Evolutionary conservation across 1,284 basidiomycete species (phyloP), one percentile per base, ranked within the genome.

Genomic region (Amylostereum areolatum): DNA sequence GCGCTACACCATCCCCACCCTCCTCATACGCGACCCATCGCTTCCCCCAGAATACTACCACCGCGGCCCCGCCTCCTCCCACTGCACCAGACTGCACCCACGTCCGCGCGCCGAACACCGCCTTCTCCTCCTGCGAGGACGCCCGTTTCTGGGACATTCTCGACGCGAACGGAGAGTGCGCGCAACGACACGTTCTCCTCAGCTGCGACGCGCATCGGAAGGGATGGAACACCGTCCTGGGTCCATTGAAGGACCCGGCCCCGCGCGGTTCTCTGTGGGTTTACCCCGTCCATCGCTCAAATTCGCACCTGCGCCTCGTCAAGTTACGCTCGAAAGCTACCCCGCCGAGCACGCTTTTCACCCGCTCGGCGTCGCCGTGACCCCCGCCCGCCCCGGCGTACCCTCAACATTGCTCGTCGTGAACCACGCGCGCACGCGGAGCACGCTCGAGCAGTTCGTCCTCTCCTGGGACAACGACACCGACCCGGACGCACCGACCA

Each of bases 181-280:
- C 61, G 18, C 60, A 73, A 48, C 72, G 77, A 37, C 65, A 68
- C 37, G 58, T 83, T 9, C 59, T 83, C 24, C 54, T 77, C 37
- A 75, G 72, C 49, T 84, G 81, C 49, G 81, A 84, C 57, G 68
- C 74, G 1, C 71, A 70, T 43, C 67, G 81, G 0, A 68, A 68
- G 46, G 62, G 68, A 41, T 84, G 82, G 81, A 84, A 84, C 59
- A 83, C 80, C 7, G 79, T 84, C 49, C 80, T 83, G 77, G 81
- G 81, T 0, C 81, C 82, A 4, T 58, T 84, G 35, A 32, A 34
- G 7, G 57, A 66, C 51, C 65, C 67, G 1, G 53, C 52, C 9
- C 56, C 61, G 24, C 58, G 57, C 18, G 67, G 67, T 2, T 54
- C 57, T 2, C 51, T 69, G 8, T 69, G 65, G 62, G 49, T 58